Conservation (phyloP, 1,284 basidiomycete genomes). For the Ganoderma lucidum region DNA sequence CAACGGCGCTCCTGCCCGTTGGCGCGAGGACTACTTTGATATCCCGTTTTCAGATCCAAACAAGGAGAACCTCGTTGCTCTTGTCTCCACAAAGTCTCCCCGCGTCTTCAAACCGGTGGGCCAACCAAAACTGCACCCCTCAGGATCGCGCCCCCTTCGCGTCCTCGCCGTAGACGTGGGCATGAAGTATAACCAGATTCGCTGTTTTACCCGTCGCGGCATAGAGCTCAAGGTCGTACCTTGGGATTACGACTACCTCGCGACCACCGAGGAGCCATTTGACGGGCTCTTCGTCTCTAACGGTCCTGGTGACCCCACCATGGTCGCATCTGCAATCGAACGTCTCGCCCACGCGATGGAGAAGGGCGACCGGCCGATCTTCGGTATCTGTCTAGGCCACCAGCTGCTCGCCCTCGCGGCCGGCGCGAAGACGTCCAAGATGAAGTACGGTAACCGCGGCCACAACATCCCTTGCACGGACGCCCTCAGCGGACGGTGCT, state of each 20-base stretch:
- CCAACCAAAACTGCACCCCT: conserved; percentile 78
- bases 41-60: conserved; percentile 93
- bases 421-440: conserved; percentile 94
- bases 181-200: conserved; percentile 99
- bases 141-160: conserved; percentile 79
- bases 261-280: conserved; percentile 79
- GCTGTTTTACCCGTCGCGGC: conserved; percentile 94
- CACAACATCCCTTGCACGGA: conserved; percentile 99
- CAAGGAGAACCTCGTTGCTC: conserved; percentile 88
- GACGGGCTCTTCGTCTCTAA: conserved; percentile 99
- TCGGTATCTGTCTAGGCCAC: conserved; percentile 99
- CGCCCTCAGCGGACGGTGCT: conserved; percentile 93
- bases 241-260: conserved; percentile 94
- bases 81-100: conserved; percentile 81
- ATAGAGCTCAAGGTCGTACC: conserved; percentile 98
- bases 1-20: conserved; percentile 43
- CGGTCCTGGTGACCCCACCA: conserved; percentile 97
- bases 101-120: conserved; percentile 73
- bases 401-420: conserved; percentile 96
- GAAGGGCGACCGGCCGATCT: conserved; percentile 85
- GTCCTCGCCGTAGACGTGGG: conserved; percentile 96
- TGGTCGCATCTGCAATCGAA: conserved; percentile 78
- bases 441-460: conserved; percentile 99
- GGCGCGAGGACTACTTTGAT: conserved; percentile 86
- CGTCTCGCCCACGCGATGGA: conserved; percentile 80